Evolutionary conservation across 1,284 basidiomycete species (phyloP).

Genomic region (Sporisorium scitamineum): DNA sequence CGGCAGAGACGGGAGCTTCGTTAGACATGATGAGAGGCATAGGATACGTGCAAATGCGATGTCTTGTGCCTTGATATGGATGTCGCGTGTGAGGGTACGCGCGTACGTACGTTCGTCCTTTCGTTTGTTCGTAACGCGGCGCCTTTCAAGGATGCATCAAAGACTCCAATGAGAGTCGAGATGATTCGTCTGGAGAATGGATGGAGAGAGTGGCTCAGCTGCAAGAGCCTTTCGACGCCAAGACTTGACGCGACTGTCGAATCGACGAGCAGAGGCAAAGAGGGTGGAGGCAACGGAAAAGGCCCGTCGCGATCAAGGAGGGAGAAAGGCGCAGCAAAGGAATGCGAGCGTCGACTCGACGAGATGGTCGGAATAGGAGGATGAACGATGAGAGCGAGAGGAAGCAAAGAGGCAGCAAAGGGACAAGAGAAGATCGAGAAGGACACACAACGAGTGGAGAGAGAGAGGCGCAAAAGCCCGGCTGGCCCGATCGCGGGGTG

Average conservation of each 20-base stretch:
- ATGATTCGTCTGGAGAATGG: neutral
- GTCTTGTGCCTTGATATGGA: neutral
- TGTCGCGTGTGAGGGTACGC: neutral
- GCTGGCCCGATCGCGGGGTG: slow-evolving; percentile 37
- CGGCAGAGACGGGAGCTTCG: slow-evolving; percentile 14
- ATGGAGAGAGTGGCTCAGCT: neutral
- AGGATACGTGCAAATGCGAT: neutral
- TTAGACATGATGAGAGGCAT: slow-evolving; percentile 21
- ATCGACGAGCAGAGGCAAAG: neutral
- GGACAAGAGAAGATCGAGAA: neutral
- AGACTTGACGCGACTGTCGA: slow-evolving; percentile 3
- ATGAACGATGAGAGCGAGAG: neutral
- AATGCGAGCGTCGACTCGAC: neutral
- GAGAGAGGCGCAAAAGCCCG: neutral
- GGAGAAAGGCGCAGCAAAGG: neutral
- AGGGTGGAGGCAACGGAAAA: slow-evolving; percentile 1
- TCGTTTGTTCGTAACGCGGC: neutral
- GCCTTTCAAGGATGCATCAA: neutral
- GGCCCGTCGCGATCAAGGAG: neutral
- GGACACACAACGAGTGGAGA: neutral
- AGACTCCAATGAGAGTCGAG: neutral
- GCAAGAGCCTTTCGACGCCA: neutral
- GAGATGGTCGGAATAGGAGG: neutral
- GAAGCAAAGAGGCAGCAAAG: neutral
- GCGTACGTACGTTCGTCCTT: neutral